phyloP scores from a whole-genome alignment of 116 monocot species.

The Cymodocea nodosa region DNA sequence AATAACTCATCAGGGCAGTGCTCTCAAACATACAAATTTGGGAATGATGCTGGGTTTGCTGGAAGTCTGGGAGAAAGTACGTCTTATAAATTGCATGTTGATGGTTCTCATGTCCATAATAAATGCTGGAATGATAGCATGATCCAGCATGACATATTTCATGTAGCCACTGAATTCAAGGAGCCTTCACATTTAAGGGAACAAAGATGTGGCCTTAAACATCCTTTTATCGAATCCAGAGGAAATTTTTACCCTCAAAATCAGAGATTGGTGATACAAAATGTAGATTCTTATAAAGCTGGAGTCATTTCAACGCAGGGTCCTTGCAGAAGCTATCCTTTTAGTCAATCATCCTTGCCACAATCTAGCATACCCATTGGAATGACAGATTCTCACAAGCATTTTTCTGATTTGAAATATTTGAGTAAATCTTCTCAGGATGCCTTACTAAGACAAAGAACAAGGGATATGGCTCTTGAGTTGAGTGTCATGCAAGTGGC shows the following conservation, averaged over 20 bases:
- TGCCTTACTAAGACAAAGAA: background rate
- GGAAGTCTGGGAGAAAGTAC: slow-evolving; percentile 3
- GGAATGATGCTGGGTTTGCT: background rate
- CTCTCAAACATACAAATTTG: background rate
- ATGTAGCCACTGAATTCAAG: background rate
- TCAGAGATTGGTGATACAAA: slow-evolving; percentile 9
- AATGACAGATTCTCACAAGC: slow-evolving; percentile 1
- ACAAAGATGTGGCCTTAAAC: background rate
- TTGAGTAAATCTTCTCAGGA: background rate
- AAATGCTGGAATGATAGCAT: slow-evolving; percentile 7
- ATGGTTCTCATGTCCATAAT: background rate
- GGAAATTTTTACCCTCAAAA: slow-evolving; percentile 1
- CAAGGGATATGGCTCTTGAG: background rate
- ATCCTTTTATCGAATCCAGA: slow-evolving; percentile 1
- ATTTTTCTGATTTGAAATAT: background rate
- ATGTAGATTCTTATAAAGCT: slow-evolving; percentile 7
- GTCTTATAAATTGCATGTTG: background rate
- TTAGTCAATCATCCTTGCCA: background rate
- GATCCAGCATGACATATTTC: slow-evolving; percentile 1
- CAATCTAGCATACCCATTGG: background rate
- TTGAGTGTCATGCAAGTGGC: background rate
- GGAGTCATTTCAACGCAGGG: slow-evolving; percentile 5
- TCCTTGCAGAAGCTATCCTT: slow-evolving; percentile 6
- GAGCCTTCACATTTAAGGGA: background rate
- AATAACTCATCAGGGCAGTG: background rate